These are phyloP conservation scores for Euryodendron excelsum DNA, from an alignment of 148 eudicot genomes.

Conservation along the genomic window DNA sequence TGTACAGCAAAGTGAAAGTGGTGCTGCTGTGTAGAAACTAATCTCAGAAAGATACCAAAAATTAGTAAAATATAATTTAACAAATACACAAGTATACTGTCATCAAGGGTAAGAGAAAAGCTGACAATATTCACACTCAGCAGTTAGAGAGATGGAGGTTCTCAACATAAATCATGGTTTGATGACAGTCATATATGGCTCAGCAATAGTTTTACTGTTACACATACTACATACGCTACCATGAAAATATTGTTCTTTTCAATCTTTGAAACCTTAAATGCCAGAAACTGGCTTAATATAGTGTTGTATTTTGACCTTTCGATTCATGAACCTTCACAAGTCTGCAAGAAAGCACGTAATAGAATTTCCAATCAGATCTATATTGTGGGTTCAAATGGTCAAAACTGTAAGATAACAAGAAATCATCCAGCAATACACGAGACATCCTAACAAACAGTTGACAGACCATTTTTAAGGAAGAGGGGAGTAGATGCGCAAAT, in stretches of 20 bases:
- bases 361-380: neutral
- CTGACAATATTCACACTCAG: neutral
- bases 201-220: neutral
- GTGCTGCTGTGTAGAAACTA: slow-evolving; percentile 91
- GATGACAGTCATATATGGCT: neutral
- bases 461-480: neutral
- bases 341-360: neutral
- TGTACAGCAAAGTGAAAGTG: slow-evolving; percentile 74
- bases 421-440: neutral
- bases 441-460: neutral
- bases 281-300: too few species aligned
- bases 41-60: slow-evolving; percentile 26
- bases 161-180: neutral
- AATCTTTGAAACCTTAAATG: neutral
- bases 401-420: neutral
- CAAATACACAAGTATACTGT: neutral
- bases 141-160: neutral
- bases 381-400: neutral
- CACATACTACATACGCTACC: neutral
- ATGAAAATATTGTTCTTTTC: neutral
- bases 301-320: too few species aligned
- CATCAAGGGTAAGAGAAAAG: neutral
- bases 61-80: slow-evolving; percentile 13
- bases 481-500: neutral
- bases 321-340: neutral